Conservation (phyloP, 768 basidiomycete genomes). For the Pulveroboletus ravenelii region DNA sequence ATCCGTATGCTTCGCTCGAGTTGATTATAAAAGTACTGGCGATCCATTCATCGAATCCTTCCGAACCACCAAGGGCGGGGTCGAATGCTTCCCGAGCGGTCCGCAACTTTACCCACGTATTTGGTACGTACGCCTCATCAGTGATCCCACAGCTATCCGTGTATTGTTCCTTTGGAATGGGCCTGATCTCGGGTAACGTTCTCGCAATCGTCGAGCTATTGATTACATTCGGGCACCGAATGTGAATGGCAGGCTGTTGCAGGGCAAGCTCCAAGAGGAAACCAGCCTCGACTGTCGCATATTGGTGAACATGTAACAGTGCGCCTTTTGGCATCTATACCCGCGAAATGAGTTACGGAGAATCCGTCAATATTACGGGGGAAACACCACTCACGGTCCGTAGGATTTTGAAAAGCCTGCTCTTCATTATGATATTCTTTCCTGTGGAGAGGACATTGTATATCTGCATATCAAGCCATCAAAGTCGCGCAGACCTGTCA, state of each 20-base stretch:
- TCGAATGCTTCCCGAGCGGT: constrained; percentile 35
- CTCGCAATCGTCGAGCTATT: constrained; percentile 20
- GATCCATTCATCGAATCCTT: constrained; percentile 42
- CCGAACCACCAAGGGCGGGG: constrained; percentile 33
- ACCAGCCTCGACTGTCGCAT: constrained; percentile 37
- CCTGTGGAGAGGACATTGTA: constrained; percentile 16
- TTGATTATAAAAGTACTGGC: constrained; percentile 36
- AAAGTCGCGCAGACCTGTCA: constrained; percentile 45
- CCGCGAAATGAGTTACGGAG: neutral
- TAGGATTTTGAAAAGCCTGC: constrained; percentile 37
- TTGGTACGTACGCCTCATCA: constrained; percentile 24
- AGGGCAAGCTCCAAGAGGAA: constrained; percentile 36
- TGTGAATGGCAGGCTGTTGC: constrained; percentile 36
- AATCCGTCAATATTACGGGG: neutral
- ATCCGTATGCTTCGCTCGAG: constrained; percentile 40
- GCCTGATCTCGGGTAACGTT: constrained; percentile 33
- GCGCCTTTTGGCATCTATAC: constrained; percentile 47
- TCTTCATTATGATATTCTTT: constrained; percentile 33
- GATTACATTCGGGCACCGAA: constrained; percentile 26
- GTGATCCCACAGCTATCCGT: constrained; percentile 24
- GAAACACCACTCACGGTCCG: constrained; percentile 24
- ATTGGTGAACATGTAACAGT: constrained; percentile 41
- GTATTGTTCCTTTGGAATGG: constrained; percentile 27
- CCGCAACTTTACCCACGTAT: constrained; percentile 34
- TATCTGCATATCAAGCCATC: neutral